Percentiles rank a stretch among this genome's conserved stretches.
phyloP scores from a whole-genome alignment of 73 alveolate genomes.

The Loxodes magnus region DNA sequence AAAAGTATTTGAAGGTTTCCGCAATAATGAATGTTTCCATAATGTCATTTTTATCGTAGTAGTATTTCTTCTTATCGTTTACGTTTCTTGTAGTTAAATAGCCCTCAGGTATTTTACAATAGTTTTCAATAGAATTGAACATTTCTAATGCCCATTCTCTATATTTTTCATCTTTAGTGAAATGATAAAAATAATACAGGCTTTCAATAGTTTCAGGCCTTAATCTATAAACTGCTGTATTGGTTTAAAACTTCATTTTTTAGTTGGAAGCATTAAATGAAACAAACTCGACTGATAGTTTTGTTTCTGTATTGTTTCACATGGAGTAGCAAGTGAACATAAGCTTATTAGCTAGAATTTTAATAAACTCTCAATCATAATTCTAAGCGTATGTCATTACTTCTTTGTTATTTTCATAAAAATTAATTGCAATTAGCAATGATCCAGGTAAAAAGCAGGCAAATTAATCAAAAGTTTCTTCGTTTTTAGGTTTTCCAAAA shows the following conservation, averaged over 20 bases:
- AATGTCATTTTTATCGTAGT: neutral
- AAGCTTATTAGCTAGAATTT: neutral
- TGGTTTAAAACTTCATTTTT: neutral
- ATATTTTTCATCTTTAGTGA: neutral
- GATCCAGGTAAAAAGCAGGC: too few relatives aligned
- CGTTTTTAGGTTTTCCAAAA: too few relatives aligned
- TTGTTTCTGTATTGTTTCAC: neutral
- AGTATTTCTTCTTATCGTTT: neutral
- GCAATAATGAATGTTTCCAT: slow-evolving; percentile 3
- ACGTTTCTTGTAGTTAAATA: neutral
- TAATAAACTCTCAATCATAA: too few relatives aligned
- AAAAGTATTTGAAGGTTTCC: slow-evolving; percentile 12
- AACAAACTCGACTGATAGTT: neutral
- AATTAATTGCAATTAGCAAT: too few relatives aligned
- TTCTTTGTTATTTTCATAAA: too few relatives aligned
- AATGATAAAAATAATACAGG: neutral
- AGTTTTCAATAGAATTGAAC: slow-evolving; percentile 1
- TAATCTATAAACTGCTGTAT: neutral
- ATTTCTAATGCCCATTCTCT: slow-evolving; percentile 5
- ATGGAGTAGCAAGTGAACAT: slow-evolving; percentile 4
- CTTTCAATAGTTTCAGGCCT: slow-evolving; percentile 9
- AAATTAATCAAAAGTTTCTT: too few relatives aligned
- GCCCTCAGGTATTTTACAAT: neutral
- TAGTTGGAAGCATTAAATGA: neutral
- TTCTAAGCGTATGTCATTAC: too few relatives aligned